These are phyloP conservation scores for Pythium monospermum DNA, from an alignment of 352 stramenopile genomes.

Conservation along the genomic window DNA sequence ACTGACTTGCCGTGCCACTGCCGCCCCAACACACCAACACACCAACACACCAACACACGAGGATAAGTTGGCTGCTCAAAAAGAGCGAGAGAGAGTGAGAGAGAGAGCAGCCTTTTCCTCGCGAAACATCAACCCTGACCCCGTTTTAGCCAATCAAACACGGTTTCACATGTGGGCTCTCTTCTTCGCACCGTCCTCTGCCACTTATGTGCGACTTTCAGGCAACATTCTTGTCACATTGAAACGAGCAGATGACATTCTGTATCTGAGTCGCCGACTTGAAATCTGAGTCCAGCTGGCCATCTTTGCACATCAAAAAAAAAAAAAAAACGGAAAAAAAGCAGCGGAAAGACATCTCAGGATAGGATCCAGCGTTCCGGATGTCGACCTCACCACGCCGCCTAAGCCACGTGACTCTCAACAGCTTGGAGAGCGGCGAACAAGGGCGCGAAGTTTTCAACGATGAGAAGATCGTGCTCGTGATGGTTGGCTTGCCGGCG, in stretches of 20 bases:
- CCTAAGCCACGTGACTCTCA: no score
- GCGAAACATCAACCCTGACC: constrained; percentile 3
- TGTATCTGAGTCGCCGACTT: background rate
- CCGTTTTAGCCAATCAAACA: constrained; percentile 24
- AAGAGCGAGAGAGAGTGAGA: background rate
- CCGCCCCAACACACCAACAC: no score
- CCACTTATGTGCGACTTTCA: constrained; percentile 27
- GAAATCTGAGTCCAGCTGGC: background rate
- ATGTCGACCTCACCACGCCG: background rate
- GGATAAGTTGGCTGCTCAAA: no score
- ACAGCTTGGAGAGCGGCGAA: background rate
- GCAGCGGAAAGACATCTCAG: no score
- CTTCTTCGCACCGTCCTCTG: constrained; percentile 19
- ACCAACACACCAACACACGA: no score
- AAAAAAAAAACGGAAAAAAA: no score
- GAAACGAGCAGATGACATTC: background rate
- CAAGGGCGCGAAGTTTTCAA: constrained; percentile 39
- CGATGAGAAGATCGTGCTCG: constrained; percentile 86
- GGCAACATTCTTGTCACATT: background rate
- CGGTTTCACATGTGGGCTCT: background rate
- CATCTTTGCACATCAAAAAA: no score
- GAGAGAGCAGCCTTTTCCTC: constrained; percentile 2
- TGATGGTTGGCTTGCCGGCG: constrained; percentile 88
- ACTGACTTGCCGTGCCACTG: no score
- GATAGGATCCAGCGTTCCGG: background rate